These are phyloP conservation scores for Podila minutissima DNA, from an alignment of 192 early-diverging fungal genomes.

Conservation along the genomic window DNA sequence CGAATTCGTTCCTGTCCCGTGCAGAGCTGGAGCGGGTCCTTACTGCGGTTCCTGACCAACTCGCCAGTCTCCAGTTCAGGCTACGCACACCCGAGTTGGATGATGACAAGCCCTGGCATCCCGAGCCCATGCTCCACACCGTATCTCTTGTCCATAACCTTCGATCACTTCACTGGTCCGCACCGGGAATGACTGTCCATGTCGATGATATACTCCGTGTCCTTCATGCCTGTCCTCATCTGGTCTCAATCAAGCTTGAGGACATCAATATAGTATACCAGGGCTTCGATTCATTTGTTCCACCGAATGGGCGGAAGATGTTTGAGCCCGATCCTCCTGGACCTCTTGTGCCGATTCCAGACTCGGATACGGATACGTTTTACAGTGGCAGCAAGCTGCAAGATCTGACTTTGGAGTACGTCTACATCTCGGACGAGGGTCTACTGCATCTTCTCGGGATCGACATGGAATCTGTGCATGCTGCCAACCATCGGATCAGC, in stretches of 20 bases:
- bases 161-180: background rate
- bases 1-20: background rate
- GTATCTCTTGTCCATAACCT: background rate
- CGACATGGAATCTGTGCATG: background rate
- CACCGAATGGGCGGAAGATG: background rate
- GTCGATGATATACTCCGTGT: background rate
- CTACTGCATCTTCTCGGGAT: background rate
- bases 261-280: background rate
- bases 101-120: background rate
- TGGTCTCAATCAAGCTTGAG: background rate
- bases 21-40: background rate
- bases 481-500: background rate
- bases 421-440: background rate
- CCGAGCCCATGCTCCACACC: background rate
- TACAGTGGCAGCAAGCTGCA: background rate
- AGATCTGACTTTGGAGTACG: background rate
- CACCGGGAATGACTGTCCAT: background rate
- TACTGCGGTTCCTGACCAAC: background rate
- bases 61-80: background rate
- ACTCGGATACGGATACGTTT: background rate
- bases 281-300: background rate
- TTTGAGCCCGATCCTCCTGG: background rate
- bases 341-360: background rate
- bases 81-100: background rate
- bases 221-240: background rate